phyloP scores from a whole-genome alignment of 2,329 filamentous ascomycete genomes.

The Tolypocladium paradoxum region DNA sequence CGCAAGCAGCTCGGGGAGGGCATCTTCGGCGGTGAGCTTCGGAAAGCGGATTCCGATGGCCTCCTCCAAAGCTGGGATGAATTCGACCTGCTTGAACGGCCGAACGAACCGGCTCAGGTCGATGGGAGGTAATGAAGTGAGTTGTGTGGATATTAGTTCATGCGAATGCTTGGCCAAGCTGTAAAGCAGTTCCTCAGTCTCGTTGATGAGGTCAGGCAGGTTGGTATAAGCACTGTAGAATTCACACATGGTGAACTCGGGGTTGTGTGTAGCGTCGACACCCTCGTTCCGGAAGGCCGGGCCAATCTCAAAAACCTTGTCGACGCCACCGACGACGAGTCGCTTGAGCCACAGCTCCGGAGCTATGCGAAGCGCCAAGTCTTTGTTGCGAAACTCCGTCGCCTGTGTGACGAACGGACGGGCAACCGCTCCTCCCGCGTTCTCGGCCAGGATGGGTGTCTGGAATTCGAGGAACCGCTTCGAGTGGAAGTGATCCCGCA shows the following conservation, averaged over 20 bases:
- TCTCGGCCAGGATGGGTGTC: conserved; percentile 75
- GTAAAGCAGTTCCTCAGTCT: conserved; percentile 62
- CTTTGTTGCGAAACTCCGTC: conserved; percentile 61
- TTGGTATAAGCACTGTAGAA: conserved; percentile 85
- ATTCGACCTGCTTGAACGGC: conserved; percentile 62
- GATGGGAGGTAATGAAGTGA: conserved; percentile 35
- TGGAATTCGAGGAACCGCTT: conserved; percentile 75
- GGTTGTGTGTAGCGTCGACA: conserved; percentile 84
- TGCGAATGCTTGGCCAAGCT: conserved; percentile 44
- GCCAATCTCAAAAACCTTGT: conserved; percentile 87
- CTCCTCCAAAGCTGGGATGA: conserved; percentile 68
- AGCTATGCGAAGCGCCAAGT: conserved; percentile 74
- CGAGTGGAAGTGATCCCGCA: conserved; percentile 64
- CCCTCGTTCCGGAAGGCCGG: conserved; percentile 90
- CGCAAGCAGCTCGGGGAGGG: conserved; percentile 45
- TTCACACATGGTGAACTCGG: conserved; percentile 95
- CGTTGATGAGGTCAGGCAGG: conserved; percentile 60
- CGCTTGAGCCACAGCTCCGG: conserved; percentile 94
- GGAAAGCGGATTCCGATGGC: conserved; percentile 57
- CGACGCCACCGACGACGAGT: conserved; percentile 77
- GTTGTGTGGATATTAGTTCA: conserved; percentile 31
- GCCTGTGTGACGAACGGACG: conserved; percentile 75
- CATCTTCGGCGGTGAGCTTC: conserved; percentile 43
- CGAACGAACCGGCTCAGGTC: conserved; percentile 36
- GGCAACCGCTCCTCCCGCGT: conserved; percentile 79